A percentile compares a stretch with the other conserved stretches of the same genome.
phyloP scores from a whole-genome alignment of 352 stramenopile species.

The Globisporangium irregulare region DNA sequence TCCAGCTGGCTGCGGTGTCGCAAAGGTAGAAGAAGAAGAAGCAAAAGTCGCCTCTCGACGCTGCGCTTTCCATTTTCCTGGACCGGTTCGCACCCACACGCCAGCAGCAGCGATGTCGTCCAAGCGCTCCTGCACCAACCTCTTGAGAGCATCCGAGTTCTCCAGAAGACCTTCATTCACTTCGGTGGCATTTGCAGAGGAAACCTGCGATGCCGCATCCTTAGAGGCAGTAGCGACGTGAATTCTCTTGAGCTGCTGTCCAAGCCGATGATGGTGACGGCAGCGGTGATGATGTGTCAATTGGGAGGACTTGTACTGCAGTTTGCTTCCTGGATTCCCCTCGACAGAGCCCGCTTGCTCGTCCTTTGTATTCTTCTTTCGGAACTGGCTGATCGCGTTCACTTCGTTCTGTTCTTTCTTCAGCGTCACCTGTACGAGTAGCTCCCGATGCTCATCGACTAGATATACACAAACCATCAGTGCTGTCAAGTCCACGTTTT shows the following conservation, averaged over 20 bases:
- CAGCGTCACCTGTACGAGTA: conserved; percentile 28
- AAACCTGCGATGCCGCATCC: not conserved
- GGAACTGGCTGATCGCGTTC: conserved; percentile 26
- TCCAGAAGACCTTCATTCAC: not conserved
- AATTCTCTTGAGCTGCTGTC: not conserved
- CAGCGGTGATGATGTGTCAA: not conserved
- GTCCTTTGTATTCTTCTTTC: not conserved
- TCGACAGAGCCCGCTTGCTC: not conserved
- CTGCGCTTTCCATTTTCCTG: conserved; percentile 24
- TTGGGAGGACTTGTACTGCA: not conserved
- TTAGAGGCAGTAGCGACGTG: conserved; percentile 1
- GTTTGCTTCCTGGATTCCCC: not conserved
- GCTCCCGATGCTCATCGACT: conserved; percentile 37
- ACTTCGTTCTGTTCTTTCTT: conserved; percentile 40
- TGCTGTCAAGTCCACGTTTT: too few relatives aligned
- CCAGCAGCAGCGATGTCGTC: not conserved
- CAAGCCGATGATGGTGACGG: not conserved
- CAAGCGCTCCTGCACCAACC: conserved; percentile 5
- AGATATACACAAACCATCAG: not conserved
- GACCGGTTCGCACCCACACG: conserved; percentile 25
- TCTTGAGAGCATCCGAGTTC: not conserved
- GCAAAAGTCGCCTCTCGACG: not conserved
- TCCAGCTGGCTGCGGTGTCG: not conserved
- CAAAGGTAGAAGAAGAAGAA: not conserved
- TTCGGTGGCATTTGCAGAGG: not conserved